These are phyloP conservation scores for Gigaspora rosea DNA, from an alignment of 192 early-diverging fungal species.

Conservation along the genomic window DNA sequence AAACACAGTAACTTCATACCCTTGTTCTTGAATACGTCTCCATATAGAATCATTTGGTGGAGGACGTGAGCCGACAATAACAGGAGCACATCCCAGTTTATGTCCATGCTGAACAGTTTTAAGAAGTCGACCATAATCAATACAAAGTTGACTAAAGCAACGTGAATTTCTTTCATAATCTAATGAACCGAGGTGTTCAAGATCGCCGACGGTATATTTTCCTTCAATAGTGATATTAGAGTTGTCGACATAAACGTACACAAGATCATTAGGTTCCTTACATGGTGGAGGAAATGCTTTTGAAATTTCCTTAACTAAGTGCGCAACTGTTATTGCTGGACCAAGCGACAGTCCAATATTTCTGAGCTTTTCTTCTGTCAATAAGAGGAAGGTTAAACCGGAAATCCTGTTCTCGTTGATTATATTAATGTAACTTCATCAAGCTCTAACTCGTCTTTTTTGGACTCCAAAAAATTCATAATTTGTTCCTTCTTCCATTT, in stretches of 20 bases:
- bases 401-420: neutral
- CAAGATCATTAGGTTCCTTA: conserved; percentile 5
- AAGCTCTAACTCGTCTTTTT: neutral
- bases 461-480: conserved; percentile 13
- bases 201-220: neutral
- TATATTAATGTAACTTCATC: neutral
- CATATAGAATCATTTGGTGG: neutral
- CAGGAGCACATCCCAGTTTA: neutral
- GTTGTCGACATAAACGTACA: neutral
- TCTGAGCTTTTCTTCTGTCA: conserved; percentile 4
- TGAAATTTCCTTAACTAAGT: conserved; percentile 10
- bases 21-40: conserved; percentile 2
- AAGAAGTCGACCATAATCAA: conserved; percentile 17
- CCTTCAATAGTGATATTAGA: neutral
- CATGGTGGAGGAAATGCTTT: too few relatives aligned
- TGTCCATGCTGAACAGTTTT: conserved; percentile 13
- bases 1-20: conserved; percentile 3
- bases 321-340: conserved; percentile 5
- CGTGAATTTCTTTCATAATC: neutral
- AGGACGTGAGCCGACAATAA: neutral
- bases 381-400: neutral
- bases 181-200: neutral
- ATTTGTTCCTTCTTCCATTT: neutral
- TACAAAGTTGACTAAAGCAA: neutral
- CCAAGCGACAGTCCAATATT: neutral